Base-by-base conservation (phyloP, 2,329 filamentous ascomycete genomes). In the Penicillium paneum region DNA sequence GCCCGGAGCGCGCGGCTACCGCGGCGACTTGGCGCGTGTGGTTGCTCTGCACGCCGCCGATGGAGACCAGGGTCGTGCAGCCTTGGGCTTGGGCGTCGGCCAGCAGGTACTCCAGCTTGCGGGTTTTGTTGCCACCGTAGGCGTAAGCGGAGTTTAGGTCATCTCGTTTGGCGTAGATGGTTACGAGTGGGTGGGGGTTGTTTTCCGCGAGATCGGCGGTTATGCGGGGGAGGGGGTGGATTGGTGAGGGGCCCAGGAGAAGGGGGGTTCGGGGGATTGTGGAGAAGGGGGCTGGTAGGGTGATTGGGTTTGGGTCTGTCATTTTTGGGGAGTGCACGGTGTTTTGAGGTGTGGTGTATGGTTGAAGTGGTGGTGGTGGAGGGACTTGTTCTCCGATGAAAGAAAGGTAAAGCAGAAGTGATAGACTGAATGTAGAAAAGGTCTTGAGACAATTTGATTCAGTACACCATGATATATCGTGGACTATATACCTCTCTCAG, bases 151-250 rank as follows among this genome's bases (percentile, higher is more conserved):
- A 87, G 72, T 87, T 88, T 66, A 84, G 83, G 72, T 90, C 87
- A 61, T 90, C 87, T 47, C 87, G 81, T 72, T 90, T 90, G 49
- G 87, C 86, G 67, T 84, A 90, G 59, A 90, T 80, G 19, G 79
- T 76, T 38, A 87, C 82, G 62, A 79, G 80, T 29, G 80, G 49
- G 19, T 55, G 47, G 10, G 53, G 38, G 34, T 45, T 55, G 34
- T 56, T 24, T 19, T 40, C 79, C 45, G 82, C 80, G 5, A 89
- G 79, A 24, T 82, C 83, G 49, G 78, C 69, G 31, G 83, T 84
- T 65, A 89, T 87, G 58, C 85, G 80, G 51, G 84, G 83, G 34
- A 90, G 81, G 48, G 78, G 71, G 67, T 90, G 85, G 64, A 90
- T 86, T 29, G 86, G 86, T 0, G 86, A 88, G 15, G 85, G 83